Percentiles rank a stretch among this genome's conserved stretches.
Conservation (phyloP, 139 green algal genomes). For the Nannochloris sp. region DNA sequence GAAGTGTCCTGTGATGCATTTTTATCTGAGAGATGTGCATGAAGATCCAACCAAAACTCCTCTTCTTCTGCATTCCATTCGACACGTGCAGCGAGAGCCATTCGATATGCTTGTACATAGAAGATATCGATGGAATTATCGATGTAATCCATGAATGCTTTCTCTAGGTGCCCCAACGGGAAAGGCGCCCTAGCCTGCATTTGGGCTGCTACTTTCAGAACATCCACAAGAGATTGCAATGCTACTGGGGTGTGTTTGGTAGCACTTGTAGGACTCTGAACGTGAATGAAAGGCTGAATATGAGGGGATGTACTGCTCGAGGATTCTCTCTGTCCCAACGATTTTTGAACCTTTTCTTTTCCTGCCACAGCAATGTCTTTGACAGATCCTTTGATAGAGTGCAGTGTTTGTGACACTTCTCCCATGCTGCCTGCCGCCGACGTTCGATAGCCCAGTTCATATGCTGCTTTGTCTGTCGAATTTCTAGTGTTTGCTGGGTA, state of each 20-base stretch:
- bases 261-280: too few species aligned
- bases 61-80: constrained; percentile 3
- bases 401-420: constrained; percentile 4
- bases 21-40: background rate
- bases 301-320: too few species aligned
- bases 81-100: background rate
- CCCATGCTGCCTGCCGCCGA: background rate
- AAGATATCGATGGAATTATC: too few species aligned
- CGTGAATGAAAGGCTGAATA: too few species aligned
- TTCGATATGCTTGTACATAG: background rate
- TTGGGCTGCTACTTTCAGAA: too few species aligned
- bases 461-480: background rate
- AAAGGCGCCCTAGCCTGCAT: too few species aligned
- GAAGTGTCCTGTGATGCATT: background rate
- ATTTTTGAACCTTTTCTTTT: constrained; percentile 15
- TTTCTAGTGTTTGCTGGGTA: background rate
- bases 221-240: too few species aligned
- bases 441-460: background rate
- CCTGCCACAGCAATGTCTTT: constrained; percentile 9
- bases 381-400: constrained; percentile 16
- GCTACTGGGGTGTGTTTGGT: too few species aligned
- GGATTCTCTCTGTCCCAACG: too few species aligned
- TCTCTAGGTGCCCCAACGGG: too few species aligned
- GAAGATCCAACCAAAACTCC: background rate
- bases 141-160: too few species aligned